phyloP scores from a whole-genome alignment of 208 protist genomes.

The Entamoeba dispar region DNA sequence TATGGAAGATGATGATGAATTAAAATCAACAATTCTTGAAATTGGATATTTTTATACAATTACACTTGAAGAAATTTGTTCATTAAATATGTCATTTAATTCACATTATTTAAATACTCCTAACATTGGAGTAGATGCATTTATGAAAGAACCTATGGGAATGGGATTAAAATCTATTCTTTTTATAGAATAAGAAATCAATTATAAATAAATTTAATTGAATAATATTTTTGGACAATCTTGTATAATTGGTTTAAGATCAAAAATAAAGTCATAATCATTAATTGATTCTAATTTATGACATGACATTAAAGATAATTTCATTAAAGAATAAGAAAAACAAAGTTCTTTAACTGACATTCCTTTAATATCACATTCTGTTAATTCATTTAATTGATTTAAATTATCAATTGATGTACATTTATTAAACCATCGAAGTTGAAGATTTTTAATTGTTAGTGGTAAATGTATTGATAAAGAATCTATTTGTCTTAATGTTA shows the following conservation, averaged over 20 bases:
- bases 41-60: neutral
- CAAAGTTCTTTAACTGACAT: neutral
- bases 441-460: neutral
- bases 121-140: neutral
- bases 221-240: neutral
- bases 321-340: neutral
- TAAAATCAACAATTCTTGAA: neutral
- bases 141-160: neutral
- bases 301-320: neutral
- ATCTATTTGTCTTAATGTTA: neutral
- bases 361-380: neutral
- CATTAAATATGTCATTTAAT: neutral
- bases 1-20: neutral
- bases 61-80: neutral
- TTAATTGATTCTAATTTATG: neutral
- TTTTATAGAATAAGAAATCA: no score
- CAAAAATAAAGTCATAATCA: neutral
- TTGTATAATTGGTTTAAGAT: neutral
- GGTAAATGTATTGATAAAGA: neutral
- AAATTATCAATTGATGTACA: neutral
- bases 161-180: no score
- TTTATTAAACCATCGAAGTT: neutral
- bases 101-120: neutral
- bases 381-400: neutral
- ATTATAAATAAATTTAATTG: neutral